phyloP scores from a whole-genome alignment of 2,329 filamentous ascomycete species.

The Knufia petricola region DNA sequence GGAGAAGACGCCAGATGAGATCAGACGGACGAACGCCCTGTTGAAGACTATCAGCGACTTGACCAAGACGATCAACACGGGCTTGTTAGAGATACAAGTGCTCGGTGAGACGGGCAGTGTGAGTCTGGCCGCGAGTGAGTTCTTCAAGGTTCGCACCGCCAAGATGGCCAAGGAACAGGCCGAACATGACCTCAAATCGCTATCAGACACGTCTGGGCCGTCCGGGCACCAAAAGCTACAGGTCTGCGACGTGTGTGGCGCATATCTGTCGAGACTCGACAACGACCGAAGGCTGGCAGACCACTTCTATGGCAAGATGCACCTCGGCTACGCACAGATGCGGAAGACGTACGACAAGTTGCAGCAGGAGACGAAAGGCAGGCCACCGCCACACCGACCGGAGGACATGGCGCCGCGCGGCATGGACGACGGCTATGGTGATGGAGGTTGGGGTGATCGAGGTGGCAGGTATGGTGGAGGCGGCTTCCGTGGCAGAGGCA shows the following conservation, averaged over 20 bases:
- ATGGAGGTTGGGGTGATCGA: conserved; percentile 42
- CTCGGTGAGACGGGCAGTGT: conserved; percentile 75
- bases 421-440: conserved; percentile 42
- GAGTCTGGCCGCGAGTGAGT: conserved; percentile 72
- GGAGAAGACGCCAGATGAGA: conserved; percentile 97
- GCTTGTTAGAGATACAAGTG: conserved; percentile 75
- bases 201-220: conserved; percentile 85
- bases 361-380: conserved; percentile 72
- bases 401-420: conserved; percentile 33
- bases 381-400: conserved; percentile 46
- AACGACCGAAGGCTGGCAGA: conserved; percentile 91
- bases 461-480: conserved; percentile 43
- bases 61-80: conserved; percentile 64
- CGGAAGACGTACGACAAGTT: conserved; percentile 83
- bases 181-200: conserved; percentile 78
- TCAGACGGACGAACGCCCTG: conserved; percentile 82
- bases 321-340: conserved; percentile 96
- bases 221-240: conserved; percentile 96
- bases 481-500: conserved; percentile 41
- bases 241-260: conserved; percentile 96
- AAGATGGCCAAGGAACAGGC: conserved; percentile 72
- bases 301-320: conserved; percentile 99
- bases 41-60: conserved; percentile 81
- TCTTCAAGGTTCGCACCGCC: conserved; percentile 72
- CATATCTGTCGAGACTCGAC: conserved; percentile 82